Base-by-base conservation (phyloP, 1,284 basidiomycete species). In the Coniophora puteana region DNA sequence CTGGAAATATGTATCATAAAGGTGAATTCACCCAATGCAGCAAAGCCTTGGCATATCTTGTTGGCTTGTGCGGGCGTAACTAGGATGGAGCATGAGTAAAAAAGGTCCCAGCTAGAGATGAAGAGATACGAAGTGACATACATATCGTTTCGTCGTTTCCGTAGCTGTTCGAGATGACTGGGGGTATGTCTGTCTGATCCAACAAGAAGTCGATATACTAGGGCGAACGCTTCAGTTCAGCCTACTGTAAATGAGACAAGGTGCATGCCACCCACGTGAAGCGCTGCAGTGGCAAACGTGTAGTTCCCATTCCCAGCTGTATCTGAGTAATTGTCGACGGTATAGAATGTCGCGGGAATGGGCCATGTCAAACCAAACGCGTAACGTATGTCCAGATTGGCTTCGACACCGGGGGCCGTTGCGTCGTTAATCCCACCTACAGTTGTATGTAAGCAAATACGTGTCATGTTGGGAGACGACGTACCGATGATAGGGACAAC, bases 81-180 rank as follows among this genome's bases (percentile, higher is more conserved):
- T n/a, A n/a, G n/a, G n/a, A n/a, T n/a, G 14, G 18, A 12, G 11
- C n/a, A n/a, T n/a, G n/a, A n/a, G n/a, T n/a, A n/a, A n/a, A n/a
- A n/a, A n/a, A n/a, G n/a, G n/a, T n/a, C n/a, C n/a, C n/a, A n/a
- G n/a, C n/a, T n/a, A n/a, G n/a, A n/a, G n/a, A n/a, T n/a, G n/a
- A n/a, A n/a, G n/a, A n/a, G n/a, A n/a, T n/a, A n/a, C n/a, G n/a
- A n/a, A n/a, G n/a, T n/a, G n/a, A n/a, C 59, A 27, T 40, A 72
- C 74, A 73, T 16, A 76, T 80, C 55, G 80, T 75, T 46, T 81
- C 78, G n/a, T n/a, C n/a, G n/a, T n/a, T n/a, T n/a, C n/a, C n/a
- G n/a, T n/a, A n/a, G n/a, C n/a, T n/a, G n/a, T n/a, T n/a, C n/a
- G n/a, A n/a, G n/a, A n/a, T n/a, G n/a, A n/a, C n/a, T n/a, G n/a